Conservation (phyloP, 345 rosid species). For the Eucalyptus sideroxylon region DNA sequence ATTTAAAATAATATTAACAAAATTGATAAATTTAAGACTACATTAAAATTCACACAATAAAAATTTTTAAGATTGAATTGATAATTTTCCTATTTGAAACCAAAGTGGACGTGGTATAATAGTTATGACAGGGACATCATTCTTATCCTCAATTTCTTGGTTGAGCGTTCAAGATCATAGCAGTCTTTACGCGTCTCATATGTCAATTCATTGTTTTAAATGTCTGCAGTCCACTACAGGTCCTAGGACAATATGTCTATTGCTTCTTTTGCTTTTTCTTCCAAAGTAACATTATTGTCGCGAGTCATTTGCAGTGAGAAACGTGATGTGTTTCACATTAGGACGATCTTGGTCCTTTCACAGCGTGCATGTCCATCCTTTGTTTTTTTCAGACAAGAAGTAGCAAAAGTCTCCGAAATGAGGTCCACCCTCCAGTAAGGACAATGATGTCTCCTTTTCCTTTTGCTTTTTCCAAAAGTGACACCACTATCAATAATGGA, state of each 20-base stretch:
- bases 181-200: not conserved
- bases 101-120: fast-evolving
- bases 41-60: not conserved
- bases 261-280: too few relatives aligned
- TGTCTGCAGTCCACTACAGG: too few relatives aligned
- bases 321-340: too few relatives aligned
- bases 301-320: fast-evolving
- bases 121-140: fast-evolving
- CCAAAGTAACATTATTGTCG: fast-evolving
- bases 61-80: fast-evolving
- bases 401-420: too few relatives aligned
- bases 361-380: too few relatives aligned
- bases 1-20: not conserved
- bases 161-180: not conserved
- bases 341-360: too few relatives aligned
- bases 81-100: not conserved
- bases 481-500: too few relatives aligned
- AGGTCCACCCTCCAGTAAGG: too few relatives aligned
- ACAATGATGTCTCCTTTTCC: too few relatives aligned
- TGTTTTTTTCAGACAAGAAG: too few relatives aligned
- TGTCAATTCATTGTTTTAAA: not conserved
- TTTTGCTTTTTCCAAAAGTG: too few relatives aligned
- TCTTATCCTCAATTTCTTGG: fast-evolving
- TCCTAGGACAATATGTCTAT: too few relatives aligned
- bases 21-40: not conserved